Percentiles rank a stretch among this genome's conserved stretches.
These are phyloP conservation scores for Kwoniella europaea DNA, from an alignment of 768 basidiomycete species.

Conservation along the genomic window DNA sequence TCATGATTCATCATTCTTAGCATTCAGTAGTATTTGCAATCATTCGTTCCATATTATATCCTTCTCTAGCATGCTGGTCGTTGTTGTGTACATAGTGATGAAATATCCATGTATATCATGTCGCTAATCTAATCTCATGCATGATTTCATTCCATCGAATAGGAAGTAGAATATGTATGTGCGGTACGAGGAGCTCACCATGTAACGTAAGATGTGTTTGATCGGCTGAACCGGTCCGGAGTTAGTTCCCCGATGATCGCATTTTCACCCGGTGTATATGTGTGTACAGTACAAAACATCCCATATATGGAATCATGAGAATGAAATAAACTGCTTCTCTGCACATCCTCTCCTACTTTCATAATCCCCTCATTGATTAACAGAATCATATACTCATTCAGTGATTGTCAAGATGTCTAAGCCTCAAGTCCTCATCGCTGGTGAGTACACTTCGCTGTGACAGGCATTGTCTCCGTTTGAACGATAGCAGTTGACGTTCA, in stretches of 20 bases:
- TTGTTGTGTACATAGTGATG: background rate
- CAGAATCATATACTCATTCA: background rate
- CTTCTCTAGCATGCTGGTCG: background rate
- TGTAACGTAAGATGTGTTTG: background rate
- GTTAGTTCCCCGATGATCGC: background rate
- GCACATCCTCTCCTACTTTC: background rate
- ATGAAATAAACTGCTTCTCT: no score
- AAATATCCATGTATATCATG: background rate
- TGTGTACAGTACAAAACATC: background rate
- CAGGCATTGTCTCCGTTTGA: background rate
- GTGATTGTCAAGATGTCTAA: slow-evolving; percentile 40
- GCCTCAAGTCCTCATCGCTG: slow-evolving; percentile 56
- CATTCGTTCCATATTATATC: background rate
- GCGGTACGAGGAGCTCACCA: background rate
- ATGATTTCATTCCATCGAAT: no score
- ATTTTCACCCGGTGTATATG: background rate
- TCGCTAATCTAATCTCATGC: background rate
- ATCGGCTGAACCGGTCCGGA: background rate
- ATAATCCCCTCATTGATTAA: background rate
- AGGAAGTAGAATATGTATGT: no score
- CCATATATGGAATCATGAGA: no score
- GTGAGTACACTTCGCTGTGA: slow-evolving; percentile 14
- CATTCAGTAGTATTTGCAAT: background rate
- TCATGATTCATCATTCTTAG: background rate
- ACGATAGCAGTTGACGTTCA: no score